Evolutionary conservation across 1,139 yeast genomes (phyloP).

Genomic region (Debaryomyces sp.): DNA sequence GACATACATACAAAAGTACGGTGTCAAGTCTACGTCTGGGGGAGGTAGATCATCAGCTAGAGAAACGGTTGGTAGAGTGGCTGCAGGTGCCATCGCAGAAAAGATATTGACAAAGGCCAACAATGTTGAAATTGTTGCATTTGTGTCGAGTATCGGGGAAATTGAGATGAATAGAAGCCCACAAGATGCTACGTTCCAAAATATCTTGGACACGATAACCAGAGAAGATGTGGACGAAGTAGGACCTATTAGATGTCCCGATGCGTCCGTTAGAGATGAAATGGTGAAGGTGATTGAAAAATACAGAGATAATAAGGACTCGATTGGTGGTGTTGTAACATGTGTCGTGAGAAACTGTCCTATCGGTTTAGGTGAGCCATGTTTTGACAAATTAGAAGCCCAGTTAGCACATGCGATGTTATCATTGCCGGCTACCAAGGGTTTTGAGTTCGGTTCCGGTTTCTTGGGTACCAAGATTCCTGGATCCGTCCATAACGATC

Average conservation of each 20-base stretch:
- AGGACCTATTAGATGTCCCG: conserved; percentile 96
- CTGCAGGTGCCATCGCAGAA: conserved; percentile 98
- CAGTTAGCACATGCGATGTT: conserved; percentile 95
- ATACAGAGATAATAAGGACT: conserved; percentile 84
- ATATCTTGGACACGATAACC: conserved; percentile 71
- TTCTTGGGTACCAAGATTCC: conserved; percentile 87
- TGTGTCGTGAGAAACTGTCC: conserved; percentile 96
- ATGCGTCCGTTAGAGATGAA: conserved; percentile 62
- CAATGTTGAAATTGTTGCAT: conserved; percentile 92
- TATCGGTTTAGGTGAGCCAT: conserved; percentile 94
- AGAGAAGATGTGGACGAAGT: conserved; percentile 85
- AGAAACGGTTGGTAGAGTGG: conserved; percentile 97
- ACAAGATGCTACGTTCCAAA: conserved; percentile 61
- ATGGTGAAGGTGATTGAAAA: conserved; percentile 89
- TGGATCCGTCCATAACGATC: conserved; percentile 93
- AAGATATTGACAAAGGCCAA: conserved; percentile 76
- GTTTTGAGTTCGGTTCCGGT: conserved; percentile 96
- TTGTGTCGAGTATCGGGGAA: conserved; percentile 88
- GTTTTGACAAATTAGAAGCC: conserved; percentile 95
- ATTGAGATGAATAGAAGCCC: conserved; percentile 77
- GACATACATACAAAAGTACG: conserved; percentile 89
- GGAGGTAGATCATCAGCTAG: conserved; percentile 98
- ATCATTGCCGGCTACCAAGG: conserved; percentile 96
- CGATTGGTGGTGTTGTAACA: conserved; percentile 97
- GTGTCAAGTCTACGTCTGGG: conserved; percentile 90